These are phyloP conservation scores for Ensete ventricosum DNA, from an alignment of 176 grass and related monocot species.

Conservation along the genomic window DNA sequence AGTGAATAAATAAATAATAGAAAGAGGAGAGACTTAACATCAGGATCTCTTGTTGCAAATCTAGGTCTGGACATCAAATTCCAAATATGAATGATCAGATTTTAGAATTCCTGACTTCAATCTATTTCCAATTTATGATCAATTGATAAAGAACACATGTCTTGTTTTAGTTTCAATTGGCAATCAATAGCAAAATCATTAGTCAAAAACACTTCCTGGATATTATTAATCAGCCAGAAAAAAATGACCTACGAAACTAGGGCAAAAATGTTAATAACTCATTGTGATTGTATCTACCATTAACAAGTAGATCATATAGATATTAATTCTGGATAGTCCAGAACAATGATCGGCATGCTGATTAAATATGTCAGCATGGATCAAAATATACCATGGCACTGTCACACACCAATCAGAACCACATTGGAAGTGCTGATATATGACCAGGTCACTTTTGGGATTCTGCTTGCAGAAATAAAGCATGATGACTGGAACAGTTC, in stretches of 20 bases:
- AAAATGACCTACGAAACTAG: background rate
- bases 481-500: no score
- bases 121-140: no score
- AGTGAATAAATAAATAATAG: background rate
- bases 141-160: no score
- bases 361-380: no score
- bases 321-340: background rate
- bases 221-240: background rate
- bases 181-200: background rate
- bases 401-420: no score
- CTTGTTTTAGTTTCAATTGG: no score
- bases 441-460: no score
- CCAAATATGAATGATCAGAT: background rate
- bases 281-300: background rate
- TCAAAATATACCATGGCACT: no score
- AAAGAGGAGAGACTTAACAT: background rate
- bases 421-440: no score
- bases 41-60: background rate
- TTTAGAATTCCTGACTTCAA: background rate
- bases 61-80: background rate
- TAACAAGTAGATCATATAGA: background rate
- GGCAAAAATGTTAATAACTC: background rate
- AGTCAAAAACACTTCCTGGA: background rate
- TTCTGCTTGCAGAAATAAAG: no score
- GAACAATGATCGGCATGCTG: no score